Evolutionary conservation across 192 early-diverging fungal genomes (phyloP), one percentile per base, ranked within the genome.

Genomic region (Backusella liffmaniae): DNA sequence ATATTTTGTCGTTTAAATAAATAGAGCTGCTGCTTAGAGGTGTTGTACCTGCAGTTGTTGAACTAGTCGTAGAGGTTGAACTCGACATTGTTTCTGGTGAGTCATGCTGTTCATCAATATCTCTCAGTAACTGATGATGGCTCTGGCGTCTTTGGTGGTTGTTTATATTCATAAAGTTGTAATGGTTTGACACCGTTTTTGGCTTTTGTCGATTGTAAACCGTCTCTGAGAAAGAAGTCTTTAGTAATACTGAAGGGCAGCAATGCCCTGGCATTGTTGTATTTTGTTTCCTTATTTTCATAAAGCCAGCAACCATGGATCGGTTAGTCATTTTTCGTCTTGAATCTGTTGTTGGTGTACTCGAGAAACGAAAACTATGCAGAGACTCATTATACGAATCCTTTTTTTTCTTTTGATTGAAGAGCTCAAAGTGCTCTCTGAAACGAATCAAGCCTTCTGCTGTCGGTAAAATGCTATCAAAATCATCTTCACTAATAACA

Each of bases 1-100:
- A 89, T 37, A 59, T 86, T 86, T 70, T 79, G 77, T 56, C 72
- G 70, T 21, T 78, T 70, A 72, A 80, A 89, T 35, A 80, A 85
- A 67, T 83, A 89, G 26, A 90, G 71, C 30, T 79, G 67, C 32
- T 79, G 67, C 32, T 84, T 80, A 9, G 26, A 29, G 56, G 56
- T 62, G 56, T 62, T 62, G 56, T 62, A 13, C 56, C 56, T 62
- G 56, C 56, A 62, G 56, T 62, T 29, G 56, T 29, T 1, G 56
- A 62, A n/a, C 46, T 49, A 29, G 56, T 62, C 4, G 56, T 62
- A 29, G 23, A 26, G 7, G 56, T 29, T 3, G 56, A 62, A 29
- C 56, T 62, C 26, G 56, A 62, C 56, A 62, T 62, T 62, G 56
- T 62, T 8, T 62, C 56, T 62, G 56, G 56, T 13, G 56, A 62